Evolutionary conservation across 352 stramenopile genomes (phyloP).

Genomic region (Elongisporangium undulatum): DNA sequence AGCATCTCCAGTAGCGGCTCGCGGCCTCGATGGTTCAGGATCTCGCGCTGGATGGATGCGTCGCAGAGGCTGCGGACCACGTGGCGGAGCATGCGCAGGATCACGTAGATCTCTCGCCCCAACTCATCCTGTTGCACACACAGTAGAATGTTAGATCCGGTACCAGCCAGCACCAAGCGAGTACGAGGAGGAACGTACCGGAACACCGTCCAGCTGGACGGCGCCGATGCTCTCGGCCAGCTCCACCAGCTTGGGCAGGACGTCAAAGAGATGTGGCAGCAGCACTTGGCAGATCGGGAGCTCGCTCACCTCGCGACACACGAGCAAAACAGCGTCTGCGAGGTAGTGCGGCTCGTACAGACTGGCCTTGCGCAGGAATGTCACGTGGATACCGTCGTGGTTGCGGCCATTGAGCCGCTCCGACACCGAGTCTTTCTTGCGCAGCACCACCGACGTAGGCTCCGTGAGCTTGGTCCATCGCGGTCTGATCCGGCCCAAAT

Average conservation of each 20-base stretch:
- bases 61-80: constrained; percentile 58
- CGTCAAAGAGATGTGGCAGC: constrained; percentile 55
- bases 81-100: constrained; percentile 56
- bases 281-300: constrained; percentile 37
- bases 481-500: constrained; percentile 44
- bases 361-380: constrained; percentile 50
- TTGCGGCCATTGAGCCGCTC: constrained; percentile 20
- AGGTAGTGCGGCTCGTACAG: constrained; percentile 65
- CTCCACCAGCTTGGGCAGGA: constrained; percentile 44
- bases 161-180: background rate
- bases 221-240: constrained; percentile 65
- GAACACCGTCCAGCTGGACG: constrained; percentile 57
- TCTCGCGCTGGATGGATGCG: constrained; percentile 32
- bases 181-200: constrained; percentile 26
- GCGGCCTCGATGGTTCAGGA: constrained; percentile 32
- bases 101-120: constrained; percentile 67
- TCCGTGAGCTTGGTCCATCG: constrained; percentile 57
- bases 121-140: constrained; percentile 41
- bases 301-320: constrained; percentile 58
- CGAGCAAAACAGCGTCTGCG: constrained; percentile 56
- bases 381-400: constrained; percentile 52
- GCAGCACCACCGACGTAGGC: constrained; percentile 22
- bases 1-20: constrained; percentile 48
- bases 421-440: constrained; percentile 22
- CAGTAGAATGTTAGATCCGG: background rate